A percentile compares a stretch with the other conserved stretches of the same genome.
Conservation (phyloP, 2,329 filamentous ascomycete species). For the Pyrenophora teres region DNA sequence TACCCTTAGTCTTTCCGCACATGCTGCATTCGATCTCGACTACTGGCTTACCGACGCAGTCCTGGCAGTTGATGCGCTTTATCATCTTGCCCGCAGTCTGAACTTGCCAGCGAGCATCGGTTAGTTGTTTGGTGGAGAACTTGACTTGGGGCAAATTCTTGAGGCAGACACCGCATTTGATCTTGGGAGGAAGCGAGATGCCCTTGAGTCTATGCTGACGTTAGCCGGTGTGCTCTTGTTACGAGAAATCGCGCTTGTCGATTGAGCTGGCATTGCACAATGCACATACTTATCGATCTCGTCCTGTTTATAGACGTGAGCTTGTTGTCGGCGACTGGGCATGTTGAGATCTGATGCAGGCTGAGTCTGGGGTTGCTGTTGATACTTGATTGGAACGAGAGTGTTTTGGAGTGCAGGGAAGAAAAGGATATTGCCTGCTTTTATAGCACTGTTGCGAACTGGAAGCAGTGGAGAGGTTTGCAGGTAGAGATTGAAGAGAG, state of each 20-base stretch:
- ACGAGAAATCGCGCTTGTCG: background rate
- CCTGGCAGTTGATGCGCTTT: conserved; percentile 48
- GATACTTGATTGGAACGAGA: background rate
- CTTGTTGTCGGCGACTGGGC: conserved; percentile 2
- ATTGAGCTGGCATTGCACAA: background rate
- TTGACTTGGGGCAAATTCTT: conserved; percentile 44
- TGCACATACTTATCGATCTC: conserved; percentile 19
- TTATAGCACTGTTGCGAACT: background rate
- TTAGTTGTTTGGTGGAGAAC: conserved; percentile 57
- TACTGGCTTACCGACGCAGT: conserved; percentile 51
- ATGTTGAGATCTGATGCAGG: conserved; percentile 1
- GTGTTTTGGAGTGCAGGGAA: background rate
- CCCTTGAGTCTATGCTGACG: conserved; percentile 18
- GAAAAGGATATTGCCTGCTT: background rate
- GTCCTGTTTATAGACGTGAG: conserved; percentile 13
- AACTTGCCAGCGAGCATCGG: conserved; percentile 33
- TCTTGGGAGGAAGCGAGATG: conserved; percentile 31
- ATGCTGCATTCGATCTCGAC: conserved; percentile 56
- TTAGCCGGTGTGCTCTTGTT: no score
- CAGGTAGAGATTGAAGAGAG: background rate
- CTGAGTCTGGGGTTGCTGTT: background rate
- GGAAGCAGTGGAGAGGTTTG: background rate
- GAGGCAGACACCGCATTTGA: conserved; percentile 55
- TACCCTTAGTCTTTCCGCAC: conserved; percentile 53
- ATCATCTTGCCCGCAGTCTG: conserved; percentile 16